Conservation (phyloP, 2,329 filamentous ascomycete genomes). For the Colletotrichum sp. region DNA sequence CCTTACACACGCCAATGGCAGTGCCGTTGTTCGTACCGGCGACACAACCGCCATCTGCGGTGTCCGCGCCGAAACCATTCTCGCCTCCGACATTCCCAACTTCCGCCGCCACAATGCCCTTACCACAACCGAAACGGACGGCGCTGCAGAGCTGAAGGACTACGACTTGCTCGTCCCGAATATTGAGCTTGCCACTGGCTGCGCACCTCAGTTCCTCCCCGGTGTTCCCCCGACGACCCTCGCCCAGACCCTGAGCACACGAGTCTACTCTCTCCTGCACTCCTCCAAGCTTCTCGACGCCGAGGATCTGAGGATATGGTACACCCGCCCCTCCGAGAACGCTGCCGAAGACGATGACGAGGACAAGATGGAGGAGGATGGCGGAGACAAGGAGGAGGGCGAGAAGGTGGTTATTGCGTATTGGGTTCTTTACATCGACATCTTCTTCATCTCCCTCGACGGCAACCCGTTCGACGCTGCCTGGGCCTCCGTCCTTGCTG, state of each 20-base stretch:
- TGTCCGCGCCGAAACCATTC: constrained; percentile 83
- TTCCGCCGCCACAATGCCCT: constrained; percentile 52
- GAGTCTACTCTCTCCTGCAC: constrained; percentile 79
- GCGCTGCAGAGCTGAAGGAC: constrained; percentile 56
- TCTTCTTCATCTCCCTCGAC: constrained; percentile 93
- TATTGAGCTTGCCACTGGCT: constrained; percentile 89
- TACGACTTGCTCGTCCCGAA: constrained; percentile 88
- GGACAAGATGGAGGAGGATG: constrained; percentile 39
- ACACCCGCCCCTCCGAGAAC: constrained; percentile 56
- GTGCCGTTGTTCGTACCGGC: constrained; percentile 84
- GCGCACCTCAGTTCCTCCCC: constrained; percentile 83
- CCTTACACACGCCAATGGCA: constrained; percentile 88
- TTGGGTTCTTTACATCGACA: constrained; percentile 93
- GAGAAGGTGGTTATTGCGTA: constrained; percentile 73
- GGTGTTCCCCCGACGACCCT: constrained; percentile 80
- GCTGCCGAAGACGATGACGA: constrained; percentile 47
- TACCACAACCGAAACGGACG: neutral
- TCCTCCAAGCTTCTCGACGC: constrained; percentile 69
- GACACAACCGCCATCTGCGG: constrained; percentile 96
- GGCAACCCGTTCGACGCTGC: constrained; percentile 92
- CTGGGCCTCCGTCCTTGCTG: constrained; percentile 84
- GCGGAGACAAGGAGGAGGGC: constrained; percentile 28
- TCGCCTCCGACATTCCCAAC: constrained; percentile 75
- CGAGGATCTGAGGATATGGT: constrained; percentile 76
- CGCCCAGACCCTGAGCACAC: constrained; percentile 84